phyloP scores from a whole-genome alignment of 148 eudicot genomes.

The Cornus kousa region DNA sequence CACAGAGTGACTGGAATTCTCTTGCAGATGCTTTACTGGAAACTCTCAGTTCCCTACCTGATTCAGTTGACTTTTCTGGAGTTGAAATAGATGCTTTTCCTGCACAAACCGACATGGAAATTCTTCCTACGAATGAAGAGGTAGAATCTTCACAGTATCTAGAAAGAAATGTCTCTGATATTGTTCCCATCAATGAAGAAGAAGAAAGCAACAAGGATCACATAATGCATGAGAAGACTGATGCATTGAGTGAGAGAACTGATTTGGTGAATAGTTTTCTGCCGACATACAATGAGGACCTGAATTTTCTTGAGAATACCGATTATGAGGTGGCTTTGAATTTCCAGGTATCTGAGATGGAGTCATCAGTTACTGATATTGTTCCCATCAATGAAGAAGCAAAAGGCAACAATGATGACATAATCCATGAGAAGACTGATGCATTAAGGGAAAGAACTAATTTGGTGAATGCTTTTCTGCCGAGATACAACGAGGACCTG shows the following conservation, averaged over 20 bases:
- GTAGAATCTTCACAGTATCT: constrained; percentile 11
- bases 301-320: too few relatives aligned
- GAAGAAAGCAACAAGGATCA: not conserved
- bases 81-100: constrained; percentile 10
- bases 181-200: constrained; percentile 29
- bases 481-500: constrained; percentile 16
- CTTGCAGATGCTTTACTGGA: constrained; percentile 50
- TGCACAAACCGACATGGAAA: constrained; percentile 18
- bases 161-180: constrained; percentile 20
- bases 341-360: too few relatives aligned
- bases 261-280: constrained; percentile 6
- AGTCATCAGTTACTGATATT: too few relatives aligned
- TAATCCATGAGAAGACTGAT: not conserved
- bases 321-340: too few relatives aligned
- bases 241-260: not conserved
- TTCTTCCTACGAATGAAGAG: constrained; percentile 12
- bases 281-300: not conserved
- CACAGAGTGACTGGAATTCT: constrained; percentile 43
- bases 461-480: constrained; percentile 8
- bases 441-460: not conserved
- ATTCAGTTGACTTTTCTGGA: constrained; percentile 12
- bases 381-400: constrained; percentile 18
- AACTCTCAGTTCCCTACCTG: constrained; percentile 33
- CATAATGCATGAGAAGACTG: too few relatives aligned
- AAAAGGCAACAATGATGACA: not conserved